phyloP scores from a whole-genome alignment of 2,329 filamentous ascomycete genomes.

The Fusarium pilosicola region DNA sequence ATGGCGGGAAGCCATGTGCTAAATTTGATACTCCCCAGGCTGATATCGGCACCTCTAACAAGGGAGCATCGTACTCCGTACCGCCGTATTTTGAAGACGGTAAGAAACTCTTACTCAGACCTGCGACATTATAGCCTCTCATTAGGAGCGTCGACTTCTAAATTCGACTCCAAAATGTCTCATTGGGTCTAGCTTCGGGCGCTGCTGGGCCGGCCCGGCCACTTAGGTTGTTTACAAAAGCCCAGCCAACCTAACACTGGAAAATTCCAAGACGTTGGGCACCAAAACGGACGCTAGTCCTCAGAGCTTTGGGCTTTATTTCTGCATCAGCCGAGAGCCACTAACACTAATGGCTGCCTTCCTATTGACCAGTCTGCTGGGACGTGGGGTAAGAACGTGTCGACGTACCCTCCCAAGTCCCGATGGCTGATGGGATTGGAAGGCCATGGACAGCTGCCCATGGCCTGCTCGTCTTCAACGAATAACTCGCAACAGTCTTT shows the following conservation, averaged over 20 bases:
- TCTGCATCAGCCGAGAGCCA: slow-evolving; percentile 41
- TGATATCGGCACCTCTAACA: slow-evolving; percentile 32
- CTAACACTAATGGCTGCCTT: slow-evolving; percentile 39
- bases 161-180: slow-evolving; percentile 28
- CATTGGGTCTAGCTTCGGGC: slow-evolving; percentile 37
- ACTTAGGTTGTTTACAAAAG: slow-evolving; percentile 26
- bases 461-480: slow-evolving; percentile 11
- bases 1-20: slow-evolving; percentile 37
- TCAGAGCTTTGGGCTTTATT: slow-evolving; percentile 32
- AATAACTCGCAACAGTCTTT: slow-evolving; percentile 9
- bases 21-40: slow-evolving; percentile 31
- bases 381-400: slow-evolving; percentile 39
- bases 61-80: neutral
- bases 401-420: slow-evolving; percentile 18
- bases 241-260: slow-evolving; percentile 28
- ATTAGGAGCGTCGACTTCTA: slow-evolving; percentile 16
- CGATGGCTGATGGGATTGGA: slow-evolving; percentile 15
- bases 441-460: neutral
- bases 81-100: neutral
- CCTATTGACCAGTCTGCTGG: slow-evolving; percentile 39
- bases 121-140: slow-evolving; percentile 12
- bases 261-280: slow-evolving; percentile 40
- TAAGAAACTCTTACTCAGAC: slow-evolving; percentile 18
- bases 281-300: slow-evolving; percentile 43
- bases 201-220: slow-evolving; percentile 43